Percentiles rank a stretch among this genome's conserved stretches.
Conservation (phyloP, 148 eudicot species). For the Silene conica region DNA sequence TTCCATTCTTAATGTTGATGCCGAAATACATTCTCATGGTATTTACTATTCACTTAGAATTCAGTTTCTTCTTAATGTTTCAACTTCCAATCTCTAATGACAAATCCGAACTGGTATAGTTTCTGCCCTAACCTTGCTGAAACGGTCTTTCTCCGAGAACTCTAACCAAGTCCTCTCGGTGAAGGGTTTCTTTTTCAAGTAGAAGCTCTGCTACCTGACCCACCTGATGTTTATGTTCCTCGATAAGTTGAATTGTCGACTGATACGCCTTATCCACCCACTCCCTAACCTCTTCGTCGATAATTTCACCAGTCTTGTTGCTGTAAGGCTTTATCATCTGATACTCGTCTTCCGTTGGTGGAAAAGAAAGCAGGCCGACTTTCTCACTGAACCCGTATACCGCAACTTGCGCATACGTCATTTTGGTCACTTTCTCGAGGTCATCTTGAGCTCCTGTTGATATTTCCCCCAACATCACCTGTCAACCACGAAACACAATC, state of each 20-base stretch:
- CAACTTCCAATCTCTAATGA: not conserved
- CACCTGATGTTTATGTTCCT: slow-evolving; percentile 73
- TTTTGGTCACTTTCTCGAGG: slow-evolving; percentile 79
- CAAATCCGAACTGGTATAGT: no score
- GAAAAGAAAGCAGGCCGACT: slow-evolving; percentile 84
- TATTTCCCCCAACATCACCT: slow-evolving; percentile 77
- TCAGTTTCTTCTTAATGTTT: not conserved
- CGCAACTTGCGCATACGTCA: slow-evolving; percentile 90
- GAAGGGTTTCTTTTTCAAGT: slow-evolving; percentile 78
- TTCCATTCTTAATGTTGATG: not conserved
- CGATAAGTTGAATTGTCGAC: slow-evolving; percentile 47
- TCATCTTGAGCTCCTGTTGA: slow-evolving; percentile 92
- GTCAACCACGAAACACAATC: not conserved
- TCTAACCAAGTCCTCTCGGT: slow-evolving; percentile 64
- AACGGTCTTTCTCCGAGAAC: slow-evolving; percentile 82
- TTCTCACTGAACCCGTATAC: slow-evolving; percentile 81
- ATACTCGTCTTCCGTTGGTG: slow-evolving; percentile 55
- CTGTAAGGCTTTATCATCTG: slow-evolving; percentile 77
- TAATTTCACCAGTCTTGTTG: slow-evolving; percentile 67
- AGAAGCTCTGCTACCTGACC: slow-evolving; percentile 70
- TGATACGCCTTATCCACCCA: slow-evolving; percentile 78
- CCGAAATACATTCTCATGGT: not conserved
- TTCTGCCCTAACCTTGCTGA: slow-evolving; percentile 31
- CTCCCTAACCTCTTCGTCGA: slow-evolving; percentile 74
- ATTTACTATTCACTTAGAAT: not conserved